Percentiles rank a stretch among this genome's conserved stretches.
Conservation (phyloP, 257 asterid genomes). For the Salvia splendens region DNA sequence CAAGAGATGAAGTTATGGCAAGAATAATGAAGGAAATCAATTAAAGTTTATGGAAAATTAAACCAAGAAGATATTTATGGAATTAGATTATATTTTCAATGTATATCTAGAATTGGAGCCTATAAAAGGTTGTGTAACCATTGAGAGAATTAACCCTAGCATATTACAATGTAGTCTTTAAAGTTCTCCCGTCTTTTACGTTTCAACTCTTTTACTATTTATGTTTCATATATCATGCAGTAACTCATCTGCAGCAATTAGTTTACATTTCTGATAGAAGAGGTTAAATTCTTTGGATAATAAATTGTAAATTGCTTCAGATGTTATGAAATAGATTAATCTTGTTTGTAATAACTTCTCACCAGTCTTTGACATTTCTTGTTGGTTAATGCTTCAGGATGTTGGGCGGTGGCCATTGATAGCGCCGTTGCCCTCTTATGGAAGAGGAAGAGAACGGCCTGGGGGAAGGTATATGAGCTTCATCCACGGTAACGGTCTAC, state of each 20-base stretch:
- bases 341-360: constrained; percentile 2
- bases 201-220: too few species aligned
- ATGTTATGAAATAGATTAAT: background rate
- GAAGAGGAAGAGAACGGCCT: constrained; percentile 94
- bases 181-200: too few species aligned
- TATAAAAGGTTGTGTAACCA: too few species aligned
- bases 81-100: too few species aligned
- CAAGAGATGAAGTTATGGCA: too few species aligned
- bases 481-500: constrained; percentile 87
- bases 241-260: background rate
- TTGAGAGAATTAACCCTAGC: too few species aligned
- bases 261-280: background rate
- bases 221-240: background rate
- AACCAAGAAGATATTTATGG: too few species aligned
- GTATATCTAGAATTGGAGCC: too few species aligned
- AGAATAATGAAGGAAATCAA: too few species aligned
- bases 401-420: constrained; percentile 70
- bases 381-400: constrained; percentile 51
- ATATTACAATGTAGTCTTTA: too few species aligned
- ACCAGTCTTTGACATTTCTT: background rate
- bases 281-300: background rate
- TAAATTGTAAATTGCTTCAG: background rate
- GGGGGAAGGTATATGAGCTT: constrained; percentile 94
- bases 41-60: too few species aligned
- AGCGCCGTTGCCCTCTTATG: constrained; percentile 89